phyloP scores from a whole-genome alignment of 306 rosid genomes.

The Nissolia schottii region DNA sequence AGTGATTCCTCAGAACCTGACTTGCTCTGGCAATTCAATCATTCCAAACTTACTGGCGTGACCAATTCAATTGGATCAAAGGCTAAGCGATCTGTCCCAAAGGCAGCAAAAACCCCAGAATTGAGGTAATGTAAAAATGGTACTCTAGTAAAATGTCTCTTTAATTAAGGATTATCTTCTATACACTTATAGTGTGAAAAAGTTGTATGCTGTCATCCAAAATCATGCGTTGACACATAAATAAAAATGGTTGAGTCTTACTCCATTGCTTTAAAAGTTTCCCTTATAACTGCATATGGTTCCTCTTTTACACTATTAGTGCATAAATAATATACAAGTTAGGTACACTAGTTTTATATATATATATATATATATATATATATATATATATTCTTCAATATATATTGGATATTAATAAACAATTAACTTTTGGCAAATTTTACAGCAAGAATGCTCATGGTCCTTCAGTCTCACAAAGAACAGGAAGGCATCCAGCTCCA shows the following conservation, averaged over 20 bases:
- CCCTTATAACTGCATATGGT: no score
- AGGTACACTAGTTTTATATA: background rate
- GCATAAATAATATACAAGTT: background rate
- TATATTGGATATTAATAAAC: conserved; percentile 4
- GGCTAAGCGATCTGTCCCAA: conserved; percentile 42
- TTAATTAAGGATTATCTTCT: no score
- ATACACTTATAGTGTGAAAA: no score
- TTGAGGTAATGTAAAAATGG: conserved; percentile 48
- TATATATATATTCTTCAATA: background rate
- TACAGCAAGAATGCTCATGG: conserved; percentile 60
- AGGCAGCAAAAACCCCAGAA: conserved; percentile 61
- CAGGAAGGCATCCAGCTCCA: conserved; percentile 63
- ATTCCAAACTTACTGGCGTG: conserved; percentile 50
- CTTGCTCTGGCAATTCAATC: conserved; percentile 92
- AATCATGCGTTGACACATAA: no score
- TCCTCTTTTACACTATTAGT: no score
- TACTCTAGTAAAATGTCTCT: background rate
- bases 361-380: background rate
- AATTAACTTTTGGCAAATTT: background rate
- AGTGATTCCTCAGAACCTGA: conserved; percentile 96
- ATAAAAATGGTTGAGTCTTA: no score
- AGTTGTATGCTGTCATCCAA: no score
- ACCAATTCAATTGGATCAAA: conserved; percentile 58
- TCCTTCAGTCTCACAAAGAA: conserved; percentile 57
- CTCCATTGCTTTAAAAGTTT: no score